Base-by-base conservation (phyloP, 352 stramenopile species). In the Phytophthora pisi region DNA sequence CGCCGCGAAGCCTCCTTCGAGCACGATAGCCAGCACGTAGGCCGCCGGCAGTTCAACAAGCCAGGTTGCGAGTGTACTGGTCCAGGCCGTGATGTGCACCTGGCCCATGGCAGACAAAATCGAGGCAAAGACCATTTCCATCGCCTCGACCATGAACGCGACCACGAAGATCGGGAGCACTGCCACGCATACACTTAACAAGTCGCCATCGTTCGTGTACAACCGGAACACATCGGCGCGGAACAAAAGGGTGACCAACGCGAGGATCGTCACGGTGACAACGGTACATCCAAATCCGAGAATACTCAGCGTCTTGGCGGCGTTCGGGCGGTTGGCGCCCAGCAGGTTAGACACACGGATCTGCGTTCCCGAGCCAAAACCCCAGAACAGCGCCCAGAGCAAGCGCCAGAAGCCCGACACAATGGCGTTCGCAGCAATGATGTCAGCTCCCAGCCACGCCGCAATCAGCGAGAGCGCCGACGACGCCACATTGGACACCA, bases 331-430 rank as follows among this genome's bases (percentile, higher is more conserved):
- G 26, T 74, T 74, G 15, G 67, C 67, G 4, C 67, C 67, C 16
- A 71, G 36, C 30, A 74, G n/a, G 18, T 74, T 74, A 8, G 67
- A 70, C 3, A 70, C 66, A 20, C 66, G 66, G 51, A 74, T 74
- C 55, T 74, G 66, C 16, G 62, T 71, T 9, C 67, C 67, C 13
- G 57, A 71, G 3, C 62, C 62, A 36, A 75, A 72, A 5, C 57
- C 62, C 67, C 67, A 75, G 28, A 75, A 75, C 38, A 75, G 57
- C 28, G 67, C 67, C 67, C 62, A 75, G 16, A 75, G 49, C 52
- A 75, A 47, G 10, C 67, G 67, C 67, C 67, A 75, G 56, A 75
- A 74, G 4, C 67, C 62, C 20, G 67, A 71, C 16, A 71, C 67
- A 11, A 75, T 71, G 5, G 62, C 62, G 11, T 75, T 75, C 4